Evolutionary conservation across 2,329 filamentous ascomycete genomes (phyloP), one percentile per base, ranked within the genome.

Genomic region (Passalora sequoiae): DNA sequence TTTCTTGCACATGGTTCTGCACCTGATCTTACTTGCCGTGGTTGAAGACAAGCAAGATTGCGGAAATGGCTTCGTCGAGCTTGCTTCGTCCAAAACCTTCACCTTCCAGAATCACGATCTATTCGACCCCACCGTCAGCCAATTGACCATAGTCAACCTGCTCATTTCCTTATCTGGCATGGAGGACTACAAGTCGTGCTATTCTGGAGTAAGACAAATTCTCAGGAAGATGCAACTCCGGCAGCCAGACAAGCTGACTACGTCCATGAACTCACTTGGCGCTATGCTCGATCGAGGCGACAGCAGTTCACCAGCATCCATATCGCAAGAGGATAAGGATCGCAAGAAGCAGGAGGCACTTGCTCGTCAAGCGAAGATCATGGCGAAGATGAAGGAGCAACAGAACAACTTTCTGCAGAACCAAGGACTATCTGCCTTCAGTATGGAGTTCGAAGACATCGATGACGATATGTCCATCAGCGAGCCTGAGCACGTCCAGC

Each of bases 341-440:
- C 77, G 80, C 48, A 95, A 91, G 71, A 98, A 96, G 73, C 85
- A 86, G 66, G 86, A 91, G 40, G 92, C 92, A 0, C 69, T 89
- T 29, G 91, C 89, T 56, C 81, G 92, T 16, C 89, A 97, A 66
- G 89, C 89, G 2, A 85, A 81, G 59, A 88, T 98, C 22, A 96
- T 98, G 89, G 92, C 89, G 1, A 89, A 96, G 61, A 96, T 98
- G 67, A 92, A 97, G 63, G 85, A 95, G 61, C 91, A 98, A 61
- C 94, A 97, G 63, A 91, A 94, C 67, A 92, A 81, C 58, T 98
- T 98, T 67, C 71, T 98, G 69, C 84, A 87, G 44, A 92, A 84
- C 52, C 89, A 96, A 64, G 84, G 82, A 30, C 78, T 95, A 47
- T 86, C 95, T 64, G 95, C 88, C 85, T 89, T 86, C 10, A 85